Evolutionary conservation across 352 stramenopile genomes (phyloP).

Genomic region (Elongisporangium undulatum): DNA sequence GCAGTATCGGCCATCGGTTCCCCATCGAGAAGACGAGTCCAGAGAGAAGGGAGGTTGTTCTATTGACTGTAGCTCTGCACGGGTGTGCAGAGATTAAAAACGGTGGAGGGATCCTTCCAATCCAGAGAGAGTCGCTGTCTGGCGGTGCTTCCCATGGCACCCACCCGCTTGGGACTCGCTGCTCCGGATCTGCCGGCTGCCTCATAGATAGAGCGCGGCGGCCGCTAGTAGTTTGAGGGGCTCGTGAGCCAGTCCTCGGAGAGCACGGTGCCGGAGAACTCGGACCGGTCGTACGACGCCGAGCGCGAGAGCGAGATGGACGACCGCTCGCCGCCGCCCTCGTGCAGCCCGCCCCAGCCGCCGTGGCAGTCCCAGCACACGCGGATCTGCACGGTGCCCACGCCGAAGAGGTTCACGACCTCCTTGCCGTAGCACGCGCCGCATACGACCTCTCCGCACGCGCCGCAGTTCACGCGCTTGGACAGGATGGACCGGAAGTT

Average conservation of each 20-base stretch:
- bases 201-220: neutral
- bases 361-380: constrained; percentile 15
- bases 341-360: neutral
- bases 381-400: constrained; percentile 33
- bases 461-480: constrained; percentile 33
- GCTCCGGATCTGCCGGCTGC: neutral
- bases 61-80: no score
- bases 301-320: neutral
- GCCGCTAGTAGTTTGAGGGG: neutral
- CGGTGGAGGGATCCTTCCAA: no score
- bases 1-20: no score
- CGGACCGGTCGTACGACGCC: neutral
- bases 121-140: neutral
- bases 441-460: constrained; percentile 33
- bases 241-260: neutral
- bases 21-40: no score
- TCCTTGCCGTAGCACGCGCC: constrained; percentile 30
- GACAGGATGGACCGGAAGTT: constrained; percentile 29
- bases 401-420: constrained; percentile 26
- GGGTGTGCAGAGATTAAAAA: no score
- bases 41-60: no score
- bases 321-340: neutral
- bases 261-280: neutral
- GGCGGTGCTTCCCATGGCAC: no score
- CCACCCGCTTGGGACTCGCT: neutral